phyloP scores from a whole-genome alignment of 495 filamentous ascomycete genomes.

The Pyrenopolyporus hunteri region DNA sequence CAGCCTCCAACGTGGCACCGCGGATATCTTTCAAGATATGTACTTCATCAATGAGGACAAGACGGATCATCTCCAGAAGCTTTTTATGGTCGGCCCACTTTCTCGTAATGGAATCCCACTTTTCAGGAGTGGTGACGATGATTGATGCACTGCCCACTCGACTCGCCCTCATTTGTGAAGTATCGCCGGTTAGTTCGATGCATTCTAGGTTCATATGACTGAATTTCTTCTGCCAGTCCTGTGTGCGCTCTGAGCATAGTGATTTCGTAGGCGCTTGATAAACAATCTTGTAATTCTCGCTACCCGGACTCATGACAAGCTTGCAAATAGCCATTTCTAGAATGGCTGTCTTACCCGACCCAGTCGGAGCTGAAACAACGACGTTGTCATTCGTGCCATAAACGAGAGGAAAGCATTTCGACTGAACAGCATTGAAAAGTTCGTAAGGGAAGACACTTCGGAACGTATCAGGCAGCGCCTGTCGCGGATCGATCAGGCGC shows the following conservation, averaged over 20 bases:
- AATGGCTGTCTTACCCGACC: slow-evolving; percentile 90
- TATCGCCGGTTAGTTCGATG: slow-evolving; percentile 92
- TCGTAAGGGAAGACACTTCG: slow-evolving; percentile 78
- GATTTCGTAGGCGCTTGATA: slow-evolving; percentile 97
- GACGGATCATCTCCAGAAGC: slow-evolving; percentile 81
- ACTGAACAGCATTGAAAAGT: slow-evolving; percentile 91
- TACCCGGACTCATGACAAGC: slow-evolving; percentile 65
- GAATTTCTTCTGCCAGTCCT: slow-evolving; percentile 90
- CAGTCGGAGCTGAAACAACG: slow-evolving; percentile 88
- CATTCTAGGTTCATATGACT: slow-evolving; percentile 73
- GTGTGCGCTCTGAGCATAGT: slow-evolving; percentile 78
- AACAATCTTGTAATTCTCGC: slow-evolving; percentile 84
- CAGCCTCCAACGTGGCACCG: slow-evolving; percentile 91
- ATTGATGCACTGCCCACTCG: slow-evolving; percentile 83
- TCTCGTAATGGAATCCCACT: slow-evolving; percentile 97
- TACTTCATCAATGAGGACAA: slow-evolving; percentile 96
- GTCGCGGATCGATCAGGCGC: slow-evolving; percentile 70
- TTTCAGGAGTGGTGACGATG: slow-evolving; percentile 96
- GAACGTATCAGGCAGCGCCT: slow-evolving; percentile 76
- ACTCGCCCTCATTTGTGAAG: slow-evolving; percentile 72
- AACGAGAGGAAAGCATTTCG: slow-evolving; percentile 76
- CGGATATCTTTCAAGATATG: slow-evolving; percentile 91
- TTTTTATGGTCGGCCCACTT: slow-evolving; percentile 92
- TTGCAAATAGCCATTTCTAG: slow-evolving; percentile 92
- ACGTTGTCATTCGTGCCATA: slow-evolving; percentile 82